phyloP scores from a whole-genome alignment of 176 grass and related monocot genomes.

The Oryza officinalis region DNA sequence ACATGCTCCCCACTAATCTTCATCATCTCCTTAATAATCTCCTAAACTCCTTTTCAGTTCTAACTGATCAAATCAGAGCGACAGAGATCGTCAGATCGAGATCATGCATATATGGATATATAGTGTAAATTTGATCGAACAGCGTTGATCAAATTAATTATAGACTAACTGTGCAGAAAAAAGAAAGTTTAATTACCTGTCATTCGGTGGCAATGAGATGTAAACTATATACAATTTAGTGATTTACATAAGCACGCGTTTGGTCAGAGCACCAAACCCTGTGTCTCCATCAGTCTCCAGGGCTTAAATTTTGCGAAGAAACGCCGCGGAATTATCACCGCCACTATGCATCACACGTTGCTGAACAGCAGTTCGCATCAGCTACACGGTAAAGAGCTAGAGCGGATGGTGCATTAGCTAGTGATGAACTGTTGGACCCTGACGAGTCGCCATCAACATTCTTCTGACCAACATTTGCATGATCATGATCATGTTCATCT shows the following conservation, averaged over 20 bases:
- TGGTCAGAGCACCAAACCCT: conserved; percentile 12
- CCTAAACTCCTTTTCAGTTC: background rate
- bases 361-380: conserved; percentile 36
- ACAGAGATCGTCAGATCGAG: background rate
- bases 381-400: conserved; percentile 23
- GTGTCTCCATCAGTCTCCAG: conserved; percentile 21
- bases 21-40: background rate
- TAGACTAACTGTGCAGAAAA: background rate
- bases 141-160: background rate
- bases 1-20: conserved; percentile 35
- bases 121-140: background rate
- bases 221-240: background rate
- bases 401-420: background rate
- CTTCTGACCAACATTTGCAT: conserved; percentile 21
- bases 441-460: conserved; percentile 21
- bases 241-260: background rate
- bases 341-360: conserved; percentile 30
- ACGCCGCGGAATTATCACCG: conserved; percentile 45
- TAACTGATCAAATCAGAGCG: background rate
- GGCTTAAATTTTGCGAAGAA: background rate
- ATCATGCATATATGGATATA: background rate
- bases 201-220: background rate
- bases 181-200: background rate
- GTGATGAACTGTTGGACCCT: background rate
- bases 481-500: background rate